Evolutionary conservation across 2,329 filamentous ascomycete species (phyloP), one percentile per base, ranked within the genome.

Genomic region (Paraphaeosphaeria sporulosa): DNA sequence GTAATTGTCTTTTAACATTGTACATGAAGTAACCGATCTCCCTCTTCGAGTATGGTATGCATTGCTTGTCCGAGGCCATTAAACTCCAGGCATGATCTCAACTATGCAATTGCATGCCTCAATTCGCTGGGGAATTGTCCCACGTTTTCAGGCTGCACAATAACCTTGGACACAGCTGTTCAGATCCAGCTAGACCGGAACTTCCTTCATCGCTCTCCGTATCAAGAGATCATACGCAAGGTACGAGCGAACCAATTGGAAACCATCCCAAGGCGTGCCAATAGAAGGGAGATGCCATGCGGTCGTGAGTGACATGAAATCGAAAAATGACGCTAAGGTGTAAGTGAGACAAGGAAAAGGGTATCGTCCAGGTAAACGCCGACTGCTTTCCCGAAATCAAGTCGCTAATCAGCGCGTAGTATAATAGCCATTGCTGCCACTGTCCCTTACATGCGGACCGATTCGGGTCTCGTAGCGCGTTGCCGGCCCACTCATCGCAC

Each of bases 291-390:
- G 21, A 44, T 54, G 27, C n/a, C 51, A 17, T 54, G 51, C 40
- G 23, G 10, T 54, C 51, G 21, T 54, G 40, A 32, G 47, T n/a
- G 21, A 38, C 48, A 51, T 36, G 48, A 51, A 36, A 30, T 36
- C 23, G 19, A 46, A 58, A 61, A 61, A 44, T 21, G 36, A 23
- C 49, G 27, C 30, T 61, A 51, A 58, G 42, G 63, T 60, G 62
- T 27, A 48, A 53, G 36, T 60, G 38, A 42, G 50, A 67, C 48
- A 61, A 67, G 53, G 58, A 67, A 71, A 67, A 27, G 69, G 70
- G 70, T 72, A 71, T 72, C 68, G 50, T 67, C 64, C 55, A 60
- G 54, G 55, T 21, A 61, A 66, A 66, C 64, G 58, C 55, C 64
- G 47, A 56, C 50, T 42, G 62, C 67, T 62, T 62, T 53, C 64